Base-by-base conservation (phyloP, 352 stramenopile species). In the Pythium chondricola region DNA sequence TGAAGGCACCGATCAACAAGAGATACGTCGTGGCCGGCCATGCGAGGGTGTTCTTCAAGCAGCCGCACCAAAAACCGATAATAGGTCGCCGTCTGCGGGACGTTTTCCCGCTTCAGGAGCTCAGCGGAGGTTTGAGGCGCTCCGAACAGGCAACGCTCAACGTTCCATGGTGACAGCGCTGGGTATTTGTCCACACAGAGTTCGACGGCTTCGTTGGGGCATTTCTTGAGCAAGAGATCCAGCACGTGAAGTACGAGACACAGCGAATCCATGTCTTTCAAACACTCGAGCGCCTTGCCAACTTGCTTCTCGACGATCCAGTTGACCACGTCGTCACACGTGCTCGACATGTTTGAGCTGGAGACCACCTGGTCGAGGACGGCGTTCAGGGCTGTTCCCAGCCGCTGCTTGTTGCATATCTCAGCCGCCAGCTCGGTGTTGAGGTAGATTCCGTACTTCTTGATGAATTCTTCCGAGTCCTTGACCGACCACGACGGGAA, bases 361-460 rank as follows among this genome's bases (percentile, higher is more conserved):
- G 81, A 83, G 20, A 93, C 77, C 6, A 88, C 79, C 32, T 88
- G 71, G 43, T 89, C 69, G 14, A 94, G 59, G 5, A 94, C 74
- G 36, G 77, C 56, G 29, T 81, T 81, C 22, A 93, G 58, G 18
- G 75, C 79, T n/a, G 53, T 60, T 6, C 69, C 64, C 47, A 91
- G 85, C 10, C 77, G 59, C 13, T 65, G 75, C 38, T 83, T 62
- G 25, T 83, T 92, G 57, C 81, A 93, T 0, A 91, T 67, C 56
- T 93, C 72, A 30, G 81, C 80, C 17, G 83, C 83, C 30, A 91
- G 60, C 41, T 94, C 83, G 6, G 83, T 74, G 43, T 90, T 88
- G 39, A 94, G 59, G 49, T 94, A 94, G 24, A 81, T 81, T 8
- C 81, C 81, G 33, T 94, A 94, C 46, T 88, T 91, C 42, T 56